phyloP scores from a whole-genome alignment of 2,329 filamentous ascomycete genomes.

The Hyphodiscus sp. region DNA sequence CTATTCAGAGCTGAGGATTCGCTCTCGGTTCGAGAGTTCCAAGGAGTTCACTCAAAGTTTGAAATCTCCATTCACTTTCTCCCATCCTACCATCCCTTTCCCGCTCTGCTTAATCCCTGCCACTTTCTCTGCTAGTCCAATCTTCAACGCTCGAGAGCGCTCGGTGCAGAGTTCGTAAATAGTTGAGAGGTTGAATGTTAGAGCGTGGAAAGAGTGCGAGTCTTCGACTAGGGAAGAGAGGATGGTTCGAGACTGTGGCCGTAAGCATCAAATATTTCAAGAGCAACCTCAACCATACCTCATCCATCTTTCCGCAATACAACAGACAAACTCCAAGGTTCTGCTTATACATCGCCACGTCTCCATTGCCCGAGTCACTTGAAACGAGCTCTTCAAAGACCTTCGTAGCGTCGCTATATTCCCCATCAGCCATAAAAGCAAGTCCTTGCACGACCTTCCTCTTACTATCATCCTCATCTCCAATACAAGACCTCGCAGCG shows the following conservation, averaged over 20 bases:
- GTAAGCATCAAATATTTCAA: neutral
- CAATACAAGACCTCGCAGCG: constrained; percentile 53
- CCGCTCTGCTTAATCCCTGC: constrained; percentile 34
- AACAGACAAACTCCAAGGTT: constrained; percentile 81
- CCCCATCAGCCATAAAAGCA: constrained; percentile 70
- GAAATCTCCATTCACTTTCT: constrained; percentile 31
- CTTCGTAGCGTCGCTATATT: constrained; percentile 57
- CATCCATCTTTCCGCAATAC: constrained; percentile 70
- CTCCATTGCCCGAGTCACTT: constrained; percentile 23
- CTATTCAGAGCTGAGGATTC: neutral
- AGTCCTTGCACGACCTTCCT: constrained; percentile 56
- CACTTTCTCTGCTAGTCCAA: constrained; percentile 62
- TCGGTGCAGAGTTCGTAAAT: constrained; percentile 91
- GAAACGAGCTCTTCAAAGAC: constrained; percentile 52
- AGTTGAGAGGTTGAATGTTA: constrained; percentile 85
- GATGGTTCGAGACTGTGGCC: constrained; percentile 51
- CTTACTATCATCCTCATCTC: constrained; percentile 24
- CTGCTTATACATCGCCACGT: constrained; percentile 67
- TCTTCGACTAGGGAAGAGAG: constrained; percentile 60
- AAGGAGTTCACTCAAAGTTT: constrained; percentile 19
- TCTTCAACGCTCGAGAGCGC: constrained; percentile 62
- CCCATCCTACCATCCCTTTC: constrained; percentile 15
- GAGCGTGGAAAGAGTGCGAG: constrained; percentile 64
- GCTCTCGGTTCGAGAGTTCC: neutral
- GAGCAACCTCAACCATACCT: constrained; percentile 42